Evolutionary conservation across 2,329 filamentous ascomycete species (phyloP), one percentile per base, ranked within the genome.

Genomic region (Nemania serpens): DNA sequence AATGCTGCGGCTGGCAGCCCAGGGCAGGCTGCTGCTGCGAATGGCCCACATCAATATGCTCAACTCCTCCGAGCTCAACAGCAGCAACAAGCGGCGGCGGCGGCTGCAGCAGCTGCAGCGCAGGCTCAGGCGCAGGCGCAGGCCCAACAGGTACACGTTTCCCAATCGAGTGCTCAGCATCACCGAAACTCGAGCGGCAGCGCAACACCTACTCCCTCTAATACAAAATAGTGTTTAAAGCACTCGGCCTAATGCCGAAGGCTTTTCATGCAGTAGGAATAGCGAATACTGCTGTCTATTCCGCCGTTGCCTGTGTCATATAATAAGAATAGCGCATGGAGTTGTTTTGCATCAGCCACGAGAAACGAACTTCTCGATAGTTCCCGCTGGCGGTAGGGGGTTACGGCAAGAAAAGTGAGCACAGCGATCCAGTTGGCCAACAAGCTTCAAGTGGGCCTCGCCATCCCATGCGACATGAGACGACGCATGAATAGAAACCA

Each of bases 21-120:
- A 4, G 77, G 77, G 7, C 80, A 83, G 63, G 74, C 81, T 13
- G 78, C 78, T 2, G 78, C 83, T 55, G 76, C 81, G 15, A 83
- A 80, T 52, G 78, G 80, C 58, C 84, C 84, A 29, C 83, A 86
- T 42, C 84, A 87, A 63, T 86, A 87, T 68, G 84, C 84, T 1
- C 83, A 84, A 58, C 75, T 86, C 36, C 78, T 87, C 9, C 75
- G 84, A 46, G 82, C 84, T 41, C 84, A 86, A 66, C 84, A 86
- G 63, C 82, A 50, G 74, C 75, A 9, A 70, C 71, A 50, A 2
- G 70, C 69, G 61, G 75, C 75, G 11, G 73, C 75, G 9, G 47
- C 52, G n/a, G 73, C 72, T 10, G 69, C 69, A 0, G 65, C 66
- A 15, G 60, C 54, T 5, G 60, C 63, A 36, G 64, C 61, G 1